Evolutionary conservation across 2,329 filamentous ascomycete species (phyloP), one percentile per base, ranked within the genome.

Genomic region (Fusarium transvaalense): DNA sequence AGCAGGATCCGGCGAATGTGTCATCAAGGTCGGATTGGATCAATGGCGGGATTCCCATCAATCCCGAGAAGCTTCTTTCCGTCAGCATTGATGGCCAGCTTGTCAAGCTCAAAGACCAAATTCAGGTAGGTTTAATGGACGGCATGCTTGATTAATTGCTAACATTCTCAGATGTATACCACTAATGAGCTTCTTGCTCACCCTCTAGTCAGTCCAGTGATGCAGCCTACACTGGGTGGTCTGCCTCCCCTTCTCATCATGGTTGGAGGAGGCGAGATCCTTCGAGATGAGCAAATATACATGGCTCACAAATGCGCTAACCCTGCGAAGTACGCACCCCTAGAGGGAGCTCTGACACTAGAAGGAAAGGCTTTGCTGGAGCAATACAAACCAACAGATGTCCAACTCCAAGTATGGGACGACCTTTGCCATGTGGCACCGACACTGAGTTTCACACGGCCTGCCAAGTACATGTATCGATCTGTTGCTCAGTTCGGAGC

Each of bases 361-460:
- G 83, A 85, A 61, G 89, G 90, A 29, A 84, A 85, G 21, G 84
- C 85, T 6, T 79, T 84, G 14, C 74, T 96, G 17, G 82, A 84
- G 35, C 89, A 85, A 65, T 97, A 93, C 78, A 88, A 89, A 59
- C 92, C 94, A 0, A 99, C 96, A 0, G 88, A 97, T 72, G 95
- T 98, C 0, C 94, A 97, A 76, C 85, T 99, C 3, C 96, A 98
- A 77, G 91, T 98, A 2, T 98, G 95, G 94, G 95, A 98, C 60
- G 92, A 97, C 73, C 82, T 98, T 4, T 98, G 96, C 74, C 95
- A 98, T 76, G 94, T 97, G 8, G 90, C 91, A 1, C 93, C 95
- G 1, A 97, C 94, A 0, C 84, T 98, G n/a, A 97, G 93, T 73
- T 98, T 97, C 77, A 98, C 95, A 0, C 87, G 91, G n/a, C 96